Conservation (phyloP, 768 basidiomycete genomes). For the Tulasnella sp. region DNA sequence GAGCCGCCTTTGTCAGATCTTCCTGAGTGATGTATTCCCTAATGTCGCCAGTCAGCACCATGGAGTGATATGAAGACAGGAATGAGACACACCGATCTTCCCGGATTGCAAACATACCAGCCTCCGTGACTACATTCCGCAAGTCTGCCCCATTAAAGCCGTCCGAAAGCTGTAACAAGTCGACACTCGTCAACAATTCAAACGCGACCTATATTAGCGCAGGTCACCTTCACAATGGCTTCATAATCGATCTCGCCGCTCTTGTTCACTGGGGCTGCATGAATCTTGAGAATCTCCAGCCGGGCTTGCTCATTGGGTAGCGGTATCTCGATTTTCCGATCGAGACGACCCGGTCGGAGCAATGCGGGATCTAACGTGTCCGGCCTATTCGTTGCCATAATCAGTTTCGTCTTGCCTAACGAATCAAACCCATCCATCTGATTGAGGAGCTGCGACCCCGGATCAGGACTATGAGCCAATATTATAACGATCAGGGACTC, state of each 20-base stretch:
- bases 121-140: conserved; percentile 88
- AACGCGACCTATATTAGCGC: background rate
- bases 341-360: conserved; percentile 87
- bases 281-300: conserved; percentile 94
- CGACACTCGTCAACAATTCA: background rate
- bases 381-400: conserved; percentile 99
- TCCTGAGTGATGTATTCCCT: conserved; percentile 90
- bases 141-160: conserved; percentile 95
- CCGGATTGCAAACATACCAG: conserved; percentile 97
- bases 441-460: conserved; percentile 65
- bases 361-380: conserved; percentile 97
- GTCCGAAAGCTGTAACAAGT: conserved; percentile 54
- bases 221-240: conserved; percentile 80
- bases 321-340: conserved; percentile 96
- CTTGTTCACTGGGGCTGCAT: conserved; percentile 89
- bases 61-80: background rate
- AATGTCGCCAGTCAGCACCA: conserved; percentile 12
- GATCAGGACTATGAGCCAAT: background rate
- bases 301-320: conserved; percentile 95
- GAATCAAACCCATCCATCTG: conserved; percentile 99
- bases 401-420: conserved; percentile 86
- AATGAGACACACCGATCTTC: conserved; percentile 68
- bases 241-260: conserved; percentile 93
- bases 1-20: conserved; percentile 88
- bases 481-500: conserved; percentile 16